Base-by-base conservation (phyloP, 306 rosid genomes). In the Trichosanthes cucumerina region DNA sequence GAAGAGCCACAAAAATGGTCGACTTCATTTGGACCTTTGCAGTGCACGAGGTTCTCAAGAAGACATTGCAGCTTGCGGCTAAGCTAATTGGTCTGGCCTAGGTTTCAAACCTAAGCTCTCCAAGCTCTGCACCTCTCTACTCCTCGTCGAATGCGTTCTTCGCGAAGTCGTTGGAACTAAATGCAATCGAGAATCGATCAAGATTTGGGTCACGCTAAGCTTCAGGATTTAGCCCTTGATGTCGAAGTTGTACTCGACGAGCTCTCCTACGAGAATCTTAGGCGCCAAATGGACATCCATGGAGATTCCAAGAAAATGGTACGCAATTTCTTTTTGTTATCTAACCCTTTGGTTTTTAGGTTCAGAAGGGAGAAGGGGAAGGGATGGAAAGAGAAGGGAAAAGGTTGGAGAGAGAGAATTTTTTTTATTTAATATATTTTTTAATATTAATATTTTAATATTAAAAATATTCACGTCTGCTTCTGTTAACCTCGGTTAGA, bases 161-260 rank as follows among this genome's bases (percentile, higher is more conserved):
- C 38, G 9, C 11, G 80, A 79, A 28, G 82, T 50, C 10, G 23
- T 52, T 18, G n/a, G 34, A 7, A 1, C 66, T 5, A 77, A 78
- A 18, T 56, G 34, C 11, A 28, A 28, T 13, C 58, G 58, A 14
- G 26, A 38, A 15, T 2, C 72, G 8, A 15, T 78, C 38, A 14
- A 52, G 39, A 3, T 19, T 1, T 82, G 85, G 85, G 75, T 74
- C n/a, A n/a, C 19, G 31, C 76, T 26, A 4, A 43, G 11, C 82
- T 82, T 3, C 62, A 73, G 21, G 54, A 31, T 15, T 4, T 82
- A 36, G 81, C 79, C 23, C 4, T 60, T 7, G 46, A 21, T 0
- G 85, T 80, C 0, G 82, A 73, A 52, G 6, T 73, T 53, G 24
- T 82, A 9, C 16, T 82, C 36, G 82, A 63, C 21, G 77, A 79